Evolutionary conservation across 2,329 filamentous ascomycete genomes (phyloP).

Genomic region (Davidsoniella virescens): DNA sequence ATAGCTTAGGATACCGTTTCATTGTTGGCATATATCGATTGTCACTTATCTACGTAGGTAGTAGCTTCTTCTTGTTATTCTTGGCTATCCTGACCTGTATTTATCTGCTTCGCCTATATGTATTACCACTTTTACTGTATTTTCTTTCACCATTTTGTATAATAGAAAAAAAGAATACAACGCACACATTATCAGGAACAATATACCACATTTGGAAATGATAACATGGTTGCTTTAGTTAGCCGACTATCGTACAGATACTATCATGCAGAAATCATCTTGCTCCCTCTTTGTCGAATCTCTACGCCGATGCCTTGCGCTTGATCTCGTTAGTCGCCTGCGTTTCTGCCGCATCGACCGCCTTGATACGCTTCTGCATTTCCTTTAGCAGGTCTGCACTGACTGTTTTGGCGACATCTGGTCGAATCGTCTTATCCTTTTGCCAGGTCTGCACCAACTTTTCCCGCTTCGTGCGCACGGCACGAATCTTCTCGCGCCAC

Average conservation of each 20-base stretch:
- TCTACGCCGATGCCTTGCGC: constrained; percentile 9
- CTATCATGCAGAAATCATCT: neutral
- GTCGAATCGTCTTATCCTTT: constrained; percentile 26
- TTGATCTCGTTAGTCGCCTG: constrained; percentile 27
- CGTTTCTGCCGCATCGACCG: constrained; percentile 34
- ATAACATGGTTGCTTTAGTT: neutral
- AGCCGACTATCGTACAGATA: neutral
- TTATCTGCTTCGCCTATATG: neutral
- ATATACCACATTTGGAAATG: neutral
- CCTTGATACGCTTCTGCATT: constrained; percentile 37
- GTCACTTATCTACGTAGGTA: too few relatives aligned
- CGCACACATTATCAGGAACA: neutral
- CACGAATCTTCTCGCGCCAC: constrained; percentile 35
- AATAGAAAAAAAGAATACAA: constrained; percentile 4
- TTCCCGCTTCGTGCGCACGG: constrained; percentile 30
- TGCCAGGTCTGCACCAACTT: constrained; percentile 34
- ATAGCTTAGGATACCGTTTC: too few relatives aligned
- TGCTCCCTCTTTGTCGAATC: neutral
- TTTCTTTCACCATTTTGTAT: constrained; percentile 6
- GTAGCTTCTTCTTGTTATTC: too few relatives aligned
- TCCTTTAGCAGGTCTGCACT: constrained; percentile 31
- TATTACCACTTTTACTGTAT: constrained; percentile 2
- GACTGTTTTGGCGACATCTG: constrained; percentile 33
- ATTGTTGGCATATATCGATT: too few relatives aligned
- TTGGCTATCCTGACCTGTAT: too few relatives aligned